A percentile compares a stretch with the other conserved stretches of the same genome.
phyloP scores from a whole-genome alignment of 2,329 filamentous ascomycete species.

The Pseudogymnoascus sp. region DNA sequence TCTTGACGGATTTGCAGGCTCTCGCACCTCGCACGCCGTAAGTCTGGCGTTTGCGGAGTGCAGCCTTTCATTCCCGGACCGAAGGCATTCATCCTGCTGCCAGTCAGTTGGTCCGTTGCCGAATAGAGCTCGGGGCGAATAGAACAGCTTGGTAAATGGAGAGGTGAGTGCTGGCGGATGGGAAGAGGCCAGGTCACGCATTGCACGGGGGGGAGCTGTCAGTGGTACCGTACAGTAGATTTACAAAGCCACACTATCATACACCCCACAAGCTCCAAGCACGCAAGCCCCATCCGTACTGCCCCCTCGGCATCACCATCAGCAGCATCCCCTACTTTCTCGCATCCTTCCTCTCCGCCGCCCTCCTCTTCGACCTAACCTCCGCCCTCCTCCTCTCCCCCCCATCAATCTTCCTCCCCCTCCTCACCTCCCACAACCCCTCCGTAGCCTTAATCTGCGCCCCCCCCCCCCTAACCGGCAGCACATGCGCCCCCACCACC shows the following conservation, averaged over 20 bases:
- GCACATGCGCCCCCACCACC: constrained; percentile 67
- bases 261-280: not conserved
- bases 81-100: too few species aligned
- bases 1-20: too few species aligned
- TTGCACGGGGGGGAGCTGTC: not conserved
- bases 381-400: constrained; percentile 85
- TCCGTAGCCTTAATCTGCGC: constrained; percentile 65
- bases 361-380: constrained; percentile 78
- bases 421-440: constrained; percentile 85
- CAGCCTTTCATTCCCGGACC: too few species aligned
- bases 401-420: constrained; percentile 88
- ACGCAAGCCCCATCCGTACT: not conserved
- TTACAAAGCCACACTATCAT: not conserved
- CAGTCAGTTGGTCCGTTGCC: too few species aligned
- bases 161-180: not conserved
- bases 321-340: constrained; percentile 22
- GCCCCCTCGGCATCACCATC: too few species aligned
- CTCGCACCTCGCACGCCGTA: too few species aligned
- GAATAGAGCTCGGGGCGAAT: too few species aligned
- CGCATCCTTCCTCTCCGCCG: constrained; percentile 50
- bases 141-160: not conserved
- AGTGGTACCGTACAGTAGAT: not conserved
- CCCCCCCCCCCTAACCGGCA: constrained; percentile 53
- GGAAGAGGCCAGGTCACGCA: too few species aligned
- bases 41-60: too few species aligned